phyloP scores from a whole-genome alignment of 1,284 basidiomycete species.

The Salmacisia buchloeana region DNA sequence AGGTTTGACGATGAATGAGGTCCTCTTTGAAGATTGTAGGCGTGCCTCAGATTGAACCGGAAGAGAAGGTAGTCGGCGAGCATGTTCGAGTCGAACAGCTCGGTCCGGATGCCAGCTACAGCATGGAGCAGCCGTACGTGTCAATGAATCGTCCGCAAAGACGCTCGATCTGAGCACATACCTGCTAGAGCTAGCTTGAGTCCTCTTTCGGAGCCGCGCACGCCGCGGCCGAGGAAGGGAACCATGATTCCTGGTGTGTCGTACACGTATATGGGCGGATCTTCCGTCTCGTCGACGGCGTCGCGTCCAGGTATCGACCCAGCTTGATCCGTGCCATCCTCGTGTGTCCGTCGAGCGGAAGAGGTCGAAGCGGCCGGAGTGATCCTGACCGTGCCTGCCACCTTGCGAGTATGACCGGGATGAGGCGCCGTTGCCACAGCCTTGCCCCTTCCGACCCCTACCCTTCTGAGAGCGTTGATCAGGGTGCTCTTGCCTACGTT shows the following conservation, averaged over 20 bases:
- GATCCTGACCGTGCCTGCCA: constrained; percentile 47
- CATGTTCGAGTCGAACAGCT: constrained; percentile 76
- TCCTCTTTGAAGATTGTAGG: background rate
- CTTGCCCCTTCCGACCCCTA: constrained; percentile 82
- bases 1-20: background rate
- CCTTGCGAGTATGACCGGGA: constrained; percentile 55
- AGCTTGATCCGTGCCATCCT: background rate
- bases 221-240: constrained; percentile 82
- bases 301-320: background rate
- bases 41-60: constrained; percentile 68
- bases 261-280: constrained; percentile 82
- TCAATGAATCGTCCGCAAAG: background rate
- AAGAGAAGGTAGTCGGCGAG: constrained; percentile 84
- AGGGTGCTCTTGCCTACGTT: constrained; percentile 97
- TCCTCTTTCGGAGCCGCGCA: constrained; percentile 77
- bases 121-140: too few species aligned
- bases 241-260: constrained; percentile 97
- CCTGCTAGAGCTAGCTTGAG: constrained; percentile 88
- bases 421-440: constrained; percentile 81
- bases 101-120: constrained; percentile 86
- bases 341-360: too few species aligned
- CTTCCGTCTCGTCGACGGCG: constrained; percentile 63
- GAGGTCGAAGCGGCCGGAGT: constrained; percentile 28
- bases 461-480: constrained; percentile 81
- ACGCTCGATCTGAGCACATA: too few species aligned